Conservation (phyloP, 345 rosid genomes). For the Psidium guajava region DNA sequence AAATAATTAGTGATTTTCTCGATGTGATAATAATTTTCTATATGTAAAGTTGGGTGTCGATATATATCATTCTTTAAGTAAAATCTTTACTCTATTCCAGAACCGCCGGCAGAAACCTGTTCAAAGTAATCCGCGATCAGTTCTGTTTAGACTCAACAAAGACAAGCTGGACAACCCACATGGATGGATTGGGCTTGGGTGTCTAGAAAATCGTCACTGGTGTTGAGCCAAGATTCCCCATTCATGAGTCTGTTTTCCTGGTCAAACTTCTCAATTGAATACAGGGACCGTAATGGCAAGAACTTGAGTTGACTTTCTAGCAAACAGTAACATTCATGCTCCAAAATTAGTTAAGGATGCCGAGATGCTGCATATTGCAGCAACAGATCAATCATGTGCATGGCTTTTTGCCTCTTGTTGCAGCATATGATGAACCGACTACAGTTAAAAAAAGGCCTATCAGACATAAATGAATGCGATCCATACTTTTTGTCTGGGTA, state of each 20-base stretch:
- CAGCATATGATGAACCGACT: not conserved
- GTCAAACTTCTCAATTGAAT: not conserved
- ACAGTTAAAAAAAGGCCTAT: not conserved
- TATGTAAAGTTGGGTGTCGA: not conserved
- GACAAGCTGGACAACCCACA: not conserved
- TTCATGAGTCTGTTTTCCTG: not conserved
- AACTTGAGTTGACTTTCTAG: not conserved
- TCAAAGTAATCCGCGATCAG: not conserved
- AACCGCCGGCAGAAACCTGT: not conserved
- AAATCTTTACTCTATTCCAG: not conserved
- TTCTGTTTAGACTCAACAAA: not conserved
- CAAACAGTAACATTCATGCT: not conserved
- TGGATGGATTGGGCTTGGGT: not conserved
- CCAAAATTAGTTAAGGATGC: not conserved
- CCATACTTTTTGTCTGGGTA: not conserved
- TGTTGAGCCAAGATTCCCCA: not conserved
- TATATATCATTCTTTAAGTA: not conserved
- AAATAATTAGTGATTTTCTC: not conserved
- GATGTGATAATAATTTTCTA: not conserved
- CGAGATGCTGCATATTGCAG: not conserved
- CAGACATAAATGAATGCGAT: not conserved
- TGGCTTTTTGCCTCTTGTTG: not conserved
- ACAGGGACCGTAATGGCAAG: not conserved
- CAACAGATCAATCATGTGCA: not conserved
- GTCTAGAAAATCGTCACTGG: not conserved